A percentile compares a stretch with the other conserved stretches of the same genome.
Evolutionary conservation across 73 alveolate genomes (phyloP).

Genomic region (Paraurostyla sp.): DNA sequence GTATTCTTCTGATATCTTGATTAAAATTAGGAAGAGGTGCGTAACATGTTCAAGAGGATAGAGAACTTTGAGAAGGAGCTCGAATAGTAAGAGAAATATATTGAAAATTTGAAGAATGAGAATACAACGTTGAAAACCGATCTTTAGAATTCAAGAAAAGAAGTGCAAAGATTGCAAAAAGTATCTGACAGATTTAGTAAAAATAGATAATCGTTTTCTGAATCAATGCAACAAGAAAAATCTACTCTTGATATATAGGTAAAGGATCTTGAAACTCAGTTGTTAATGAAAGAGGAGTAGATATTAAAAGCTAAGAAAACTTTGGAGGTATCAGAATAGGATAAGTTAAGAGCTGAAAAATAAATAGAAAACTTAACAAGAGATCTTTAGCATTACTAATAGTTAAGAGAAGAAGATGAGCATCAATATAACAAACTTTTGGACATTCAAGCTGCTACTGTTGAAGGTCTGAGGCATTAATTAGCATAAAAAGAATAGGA

Average conservation of each 20-base stretch:
- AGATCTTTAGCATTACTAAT: background rate
- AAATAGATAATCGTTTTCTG: constrained; percentile 31
- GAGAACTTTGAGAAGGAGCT: constrained; percentile 6
- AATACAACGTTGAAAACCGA: background rate
- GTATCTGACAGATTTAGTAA: background rate
- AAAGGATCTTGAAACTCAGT: background rate
- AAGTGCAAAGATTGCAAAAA: background rate
- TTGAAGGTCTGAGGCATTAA: background rate
- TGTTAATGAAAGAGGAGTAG: background rate
- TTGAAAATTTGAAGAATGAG: background rate
- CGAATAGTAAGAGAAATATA: background rate
- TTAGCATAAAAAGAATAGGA: constrained; percentile 6
- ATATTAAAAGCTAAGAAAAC: background rate
- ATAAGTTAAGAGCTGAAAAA: background rate
- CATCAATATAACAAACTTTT: background rate
- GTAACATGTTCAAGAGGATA: background rate
- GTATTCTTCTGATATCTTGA: background rate
- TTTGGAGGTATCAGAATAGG: background rate
- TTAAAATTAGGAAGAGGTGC: background rate
- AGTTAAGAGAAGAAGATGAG: constrained; percentile 6
- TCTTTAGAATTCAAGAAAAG: background rate
- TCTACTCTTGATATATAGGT: background rate
- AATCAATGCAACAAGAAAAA: background rate
- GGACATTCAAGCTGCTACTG: background rate
- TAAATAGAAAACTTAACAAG: background rate